Evolutionary conservation across 805 yeast species (phyloP).

Genomic region (Myxozyma neotropica): DNA sequence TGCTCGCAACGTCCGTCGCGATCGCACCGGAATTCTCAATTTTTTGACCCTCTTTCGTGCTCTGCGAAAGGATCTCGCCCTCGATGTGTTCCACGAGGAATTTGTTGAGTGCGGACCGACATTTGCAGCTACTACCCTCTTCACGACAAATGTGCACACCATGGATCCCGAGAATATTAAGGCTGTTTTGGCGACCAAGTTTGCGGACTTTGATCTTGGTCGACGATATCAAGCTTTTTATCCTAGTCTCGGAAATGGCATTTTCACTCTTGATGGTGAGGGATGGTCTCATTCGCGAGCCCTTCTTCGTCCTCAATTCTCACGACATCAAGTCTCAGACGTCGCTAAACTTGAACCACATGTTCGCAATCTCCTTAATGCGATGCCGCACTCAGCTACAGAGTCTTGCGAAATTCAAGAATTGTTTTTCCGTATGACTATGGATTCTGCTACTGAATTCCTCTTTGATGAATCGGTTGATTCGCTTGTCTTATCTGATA

Average conservation of each 20-base stretch:
- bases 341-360: constrained; percentile 39
- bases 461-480: constrained; percentile 42
- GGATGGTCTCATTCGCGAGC: constrained; percentile 46
- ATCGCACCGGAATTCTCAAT: constrained; percentile 3
- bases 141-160: constrained; percentile 7
- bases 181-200: constrained; percentile 41
- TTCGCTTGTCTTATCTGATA: constrained; percentile 30
- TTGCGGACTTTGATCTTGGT: constrained; percentile 42
- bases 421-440: constrained; percentile 40
- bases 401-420: constrained; percentile 39
- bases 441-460: constrained; percentile 45
- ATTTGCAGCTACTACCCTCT: background rate
- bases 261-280: constrained; percentile 44
- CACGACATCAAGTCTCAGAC: constrained; percentile 40
- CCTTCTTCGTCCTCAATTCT: constrained; percentile 45
- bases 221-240: constrained; percentile 37
- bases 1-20: background rate
- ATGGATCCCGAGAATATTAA: constrained; percentile 43
- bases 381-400: constrained; percentile 15
- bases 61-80: background rate
- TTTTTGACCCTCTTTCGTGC: background rate
- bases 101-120: background rate
- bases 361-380: constrained; percentile 34
- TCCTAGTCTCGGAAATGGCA: constrained; percentile 44
- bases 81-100: background rate